These are phyloP conservation scores for Lipomyces sp. DNA, from an alignment of 805 yeast species.

Conservation along the genomic window DNA sequence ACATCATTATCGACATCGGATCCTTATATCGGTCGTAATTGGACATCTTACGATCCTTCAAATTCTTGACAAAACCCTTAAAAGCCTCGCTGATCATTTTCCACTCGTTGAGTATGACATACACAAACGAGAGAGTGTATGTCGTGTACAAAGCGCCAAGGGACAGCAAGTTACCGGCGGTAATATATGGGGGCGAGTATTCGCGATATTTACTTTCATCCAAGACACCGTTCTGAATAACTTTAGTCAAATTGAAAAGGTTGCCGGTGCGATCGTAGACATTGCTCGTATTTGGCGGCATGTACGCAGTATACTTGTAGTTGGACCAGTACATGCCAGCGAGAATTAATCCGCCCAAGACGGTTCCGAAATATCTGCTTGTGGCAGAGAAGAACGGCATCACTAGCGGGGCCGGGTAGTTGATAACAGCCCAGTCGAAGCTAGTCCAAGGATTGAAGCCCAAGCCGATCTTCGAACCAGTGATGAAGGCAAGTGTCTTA, in stretches of 20 bases:
- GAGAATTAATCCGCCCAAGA: constrained; percentile 44
- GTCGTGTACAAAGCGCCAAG: constrained; percentile 44
- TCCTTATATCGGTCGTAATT: constrained; percentile 61
- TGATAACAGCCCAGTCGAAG: constrained; percentile 53
- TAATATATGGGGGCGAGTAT: constrained; percentile 41
- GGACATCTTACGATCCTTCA: constrained; percentile 56
- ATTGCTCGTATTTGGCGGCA: constrained; percentile 55
- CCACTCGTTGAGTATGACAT: constrained; percentile 63
- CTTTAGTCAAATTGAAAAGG: constrained; percentile 51
- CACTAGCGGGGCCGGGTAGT: constrained; percentile 44
- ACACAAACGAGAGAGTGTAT: constrained; percentile 66
- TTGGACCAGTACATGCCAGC: constrained; percentile 53
- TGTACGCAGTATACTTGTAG: constrained; percentile 54
- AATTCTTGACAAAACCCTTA: constrained; percentile 55
- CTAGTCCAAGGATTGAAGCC: constrained; percentile 49
- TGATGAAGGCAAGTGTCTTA: constrained; percentile 58
- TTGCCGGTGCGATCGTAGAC: constrained; percentile 52
- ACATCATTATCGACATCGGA: constrained; percentile 57
- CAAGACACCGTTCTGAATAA: constrained; percentile 47
- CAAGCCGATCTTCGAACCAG: constrained; percentile 61
- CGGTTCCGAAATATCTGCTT: constrained; percentile 47
- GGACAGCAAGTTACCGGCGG: constrained; percentile 57
- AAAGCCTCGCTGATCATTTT: constrained; percentile 62
- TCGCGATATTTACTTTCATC: constrained; percentile 4
- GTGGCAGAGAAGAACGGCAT: constrained; percentile 52